phyloP scores from a whole-genome alignment of 345 rosid species.

The Populus ilicifolia region DNA sequence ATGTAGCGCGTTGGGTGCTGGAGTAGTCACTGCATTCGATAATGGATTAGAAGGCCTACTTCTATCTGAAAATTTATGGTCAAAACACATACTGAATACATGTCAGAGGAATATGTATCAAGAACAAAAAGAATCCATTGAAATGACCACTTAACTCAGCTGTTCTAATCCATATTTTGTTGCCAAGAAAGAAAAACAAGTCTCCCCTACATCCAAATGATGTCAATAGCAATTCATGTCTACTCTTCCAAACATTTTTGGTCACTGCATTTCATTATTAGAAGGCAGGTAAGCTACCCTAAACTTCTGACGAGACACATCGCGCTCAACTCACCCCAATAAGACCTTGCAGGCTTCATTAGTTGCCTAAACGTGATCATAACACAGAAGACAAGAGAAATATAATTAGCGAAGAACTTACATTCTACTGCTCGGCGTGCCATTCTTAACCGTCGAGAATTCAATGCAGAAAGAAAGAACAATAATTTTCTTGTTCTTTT shows the following conservation, averaged over 20 bases:
- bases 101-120: neutral
- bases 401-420: neutral
- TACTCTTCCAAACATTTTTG: neutral
- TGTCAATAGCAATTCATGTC: neutral
- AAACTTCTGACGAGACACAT: neutral
- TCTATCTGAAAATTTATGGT: neutral
- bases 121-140: neutral
- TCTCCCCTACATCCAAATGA: neutral
- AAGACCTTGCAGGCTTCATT: neutral
- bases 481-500: neutral
- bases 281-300: neutral
- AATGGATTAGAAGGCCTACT: neutral
- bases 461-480: neutral
- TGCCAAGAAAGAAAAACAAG: neutral
- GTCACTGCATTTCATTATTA: neutral
- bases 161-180: too few relatives aligned
- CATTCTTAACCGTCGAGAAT: neutral
- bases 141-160: too few relatives aligned
- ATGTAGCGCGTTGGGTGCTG: constrained; percentile 2
- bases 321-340: neutral
- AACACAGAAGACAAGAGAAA: neutral
- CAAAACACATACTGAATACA: neutral
- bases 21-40: constrained; percentile 18
- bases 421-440: constrained; percentile 8
- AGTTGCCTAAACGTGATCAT: neutral